A percentile compares a stretch with the other conserved stretches of the same genome.
Conservation (phyloP, 208 protist genomes). For the Endotrypanum monterogeii region DNA sequence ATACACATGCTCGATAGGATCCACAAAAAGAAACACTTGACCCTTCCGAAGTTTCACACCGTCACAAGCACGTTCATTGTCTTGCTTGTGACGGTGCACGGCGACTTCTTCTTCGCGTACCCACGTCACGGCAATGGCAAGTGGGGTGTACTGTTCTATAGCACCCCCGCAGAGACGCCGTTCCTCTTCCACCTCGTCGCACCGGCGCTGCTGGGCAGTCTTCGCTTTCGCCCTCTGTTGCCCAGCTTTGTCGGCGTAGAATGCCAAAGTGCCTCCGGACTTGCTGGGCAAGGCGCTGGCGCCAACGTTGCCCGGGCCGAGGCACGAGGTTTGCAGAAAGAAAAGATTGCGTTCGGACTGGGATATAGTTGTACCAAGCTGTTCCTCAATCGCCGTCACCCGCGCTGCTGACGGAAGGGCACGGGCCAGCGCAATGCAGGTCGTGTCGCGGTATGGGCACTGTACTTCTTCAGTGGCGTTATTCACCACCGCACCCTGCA, state of each 20-base stretch:
- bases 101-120: slow-evolving; percentile 32
- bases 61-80: neutral
- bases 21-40: slow-evolving; percentile 74
- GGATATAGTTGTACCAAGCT: slow-evolving; percentile 33
- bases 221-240: slow-evolving; percentile 26
- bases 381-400: slow-evolving; percentile 24
- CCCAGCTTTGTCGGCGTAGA: slow-evolving; percentile 74
- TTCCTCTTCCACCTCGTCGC: slow-evolving; percentile 29
- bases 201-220: slow-evolving; percentile 30
- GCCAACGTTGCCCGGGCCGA: slow-evolving; percentile 58
- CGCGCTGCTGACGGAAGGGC: slow-evolving; percentile 31
- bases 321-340: slow-evolving; percentile 64
- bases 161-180: slow-evolving; percentile 32
- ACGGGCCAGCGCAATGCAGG: slow-evolving; percentile 45
- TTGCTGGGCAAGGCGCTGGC: slow-evolving; percentile 8
- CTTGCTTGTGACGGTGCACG: neutral
- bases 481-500: slow-evolving; percentile 10
- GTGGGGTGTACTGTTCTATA: slow-evolving; percentile 70
- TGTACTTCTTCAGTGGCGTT: neutral
- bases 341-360: slow-evolving; percentile 45
- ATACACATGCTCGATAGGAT: slow-evolving; percentile 59
- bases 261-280: slow-evolving; percentile 38
- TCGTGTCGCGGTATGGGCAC: slow-evolving; percentile 41
- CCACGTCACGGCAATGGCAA: slow-evolving; percentile 72
- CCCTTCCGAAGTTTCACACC: slow-evolving; percentile 27